Conservation (phyloP, 2,329 filamentous ascomycete genomes). For the Ophiosphaerella narmari region DNA sequence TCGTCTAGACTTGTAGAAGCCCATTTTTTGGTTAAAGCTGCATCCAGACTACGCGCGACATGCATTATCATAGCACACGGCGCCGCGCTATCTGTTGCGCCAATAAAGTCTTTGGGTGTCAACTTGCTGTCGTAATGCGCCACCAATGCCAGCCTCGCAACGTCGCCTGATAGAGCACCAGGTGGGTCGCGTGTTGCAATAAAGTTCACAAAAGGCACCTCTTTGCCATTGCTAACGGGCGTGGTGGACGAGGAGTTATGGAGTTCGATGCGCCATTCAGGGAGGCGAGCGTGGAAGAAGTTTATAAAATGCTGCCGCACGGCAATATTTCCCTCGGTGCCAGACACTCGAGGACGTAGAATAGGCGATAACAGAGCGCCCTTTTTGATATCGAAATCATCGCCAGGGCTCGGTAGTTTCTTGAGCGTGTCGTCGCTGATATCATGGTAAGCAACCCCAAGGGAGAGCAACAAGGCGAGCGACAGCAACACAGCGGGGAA, state of each 20-base stretch:
- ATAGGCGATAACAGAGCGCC: conserved; percentile 85
- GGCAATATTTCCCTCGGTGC: conserved; percentile 74
- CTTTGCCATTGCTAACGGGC: conserved; percentile 71
- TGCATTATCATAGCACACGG: conserved; percentile 95
- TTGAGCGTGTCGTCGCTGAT: conserved; percentile 78
- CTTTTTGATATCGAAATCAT: conserved; percentile 79
- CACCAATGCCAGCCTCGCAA: conserved; percentile 81
- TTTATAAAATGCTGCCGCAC: conserved; percentile 82
- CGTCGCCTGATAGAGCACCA: conserved; percentile 73
- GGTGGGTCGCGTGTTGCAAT: conserved; percentile 92
- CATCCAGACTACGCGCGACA: conserved; percentile 78
- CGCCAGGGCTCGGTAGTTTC: conserved; percentile 69
- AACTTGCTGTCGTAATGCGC: conserved; percentile 94
- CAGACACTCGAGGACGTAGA: conserved; percentile 83
- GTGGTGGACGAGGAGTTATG: conserved; percentile 90
- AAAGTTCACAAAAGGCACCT: conserved; percentile 85
- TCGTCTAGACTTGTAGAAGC: conserved; percentile 57
- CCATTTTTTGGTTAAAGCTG: conserved; percentile 85
- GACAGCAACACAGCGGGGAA: conserved; percentile 26
- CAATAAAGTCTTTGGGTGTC: conserved; percentile 83
- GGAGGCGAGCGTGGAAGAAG: conserved; percentile 80
- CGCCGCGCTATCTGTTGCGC: conserved; percentile 89
- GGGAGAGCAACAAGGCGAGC: conserved; percentile 29
- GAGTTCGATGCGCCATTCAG: conserved; percentile 77
- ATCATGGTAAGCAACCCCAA: conserved; percentile 56